Conservation (phyloP, 1,139 yeast genomes). For the Trichomonascaceae sp. region DNA sequence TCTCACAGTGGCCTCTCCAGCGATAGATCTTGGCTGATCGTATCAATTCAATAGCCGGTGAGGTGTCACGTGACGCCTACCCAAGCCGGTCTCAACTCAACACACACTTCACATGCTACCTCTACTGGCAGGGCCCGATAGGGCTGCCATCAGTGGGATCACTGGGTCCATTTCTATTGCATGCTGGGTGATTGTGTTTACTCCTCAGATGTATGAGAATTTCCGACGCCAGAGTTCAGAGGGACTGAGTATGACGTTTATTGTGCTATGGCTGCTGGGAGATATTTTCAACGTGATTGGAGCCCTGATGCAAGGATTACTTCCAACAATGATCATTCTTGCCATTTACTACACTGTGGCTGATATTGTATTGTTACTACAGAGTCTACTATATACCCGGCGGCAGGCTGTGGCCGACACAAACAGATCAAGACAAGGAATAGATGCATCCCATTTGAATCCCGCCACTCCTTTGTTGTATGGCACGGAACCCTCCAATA, state of each 20-base stretch:
- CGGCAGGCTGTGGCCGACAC: constrained; percentile 16
- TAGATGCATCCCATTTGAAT: constrained; percentile 69
- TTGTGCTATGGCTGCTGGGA: constrained; percentile 78
- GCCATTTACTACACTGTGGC: constrained; percentile 90
- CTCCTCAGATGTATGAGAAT: constrained; percentile 92
- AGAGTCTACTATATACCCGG: constrained; percentile 58
- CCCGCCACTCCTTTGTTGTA: constrained; percentile 77
- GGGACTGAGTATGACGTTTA: constrained; percentile 72
- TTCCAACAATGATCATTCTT: constrained; percentile 83
- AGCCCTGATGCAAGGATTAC: constrained; percentile 71
- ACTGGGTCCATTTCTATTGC: constrained; percentile 89
- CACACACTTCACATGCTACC: constrained; percentile 5
- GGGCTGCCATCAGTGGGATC: constrained; percentile 75
- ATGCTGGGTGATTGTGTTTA: constrained; percentile 96
- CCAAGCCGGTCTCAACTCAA: too few species aligned
- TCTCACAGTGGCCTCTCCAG: too few species aligned
- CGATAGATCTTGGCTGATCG: too few species aligned
- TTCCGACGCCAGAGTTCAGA: constrained; percentile 73
- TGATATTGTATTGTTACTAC: constrained; percentile 68
- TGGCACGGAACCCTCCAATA: constrained; percentile 12
- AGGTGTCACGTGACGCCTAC: too few species aligned
- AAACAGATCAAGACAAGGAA: constrained; percentile 25
- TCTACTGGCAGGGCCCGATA: constrained; percentile 31
- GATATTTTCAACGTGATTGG: constrained; percentile 88
- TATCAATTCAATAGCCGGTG: too few species aligned